phyloP scores from a whole-genome alignment of 2,329 filamentous ascomycete genomes.

The Trichophyton verrucosum region DNA sequence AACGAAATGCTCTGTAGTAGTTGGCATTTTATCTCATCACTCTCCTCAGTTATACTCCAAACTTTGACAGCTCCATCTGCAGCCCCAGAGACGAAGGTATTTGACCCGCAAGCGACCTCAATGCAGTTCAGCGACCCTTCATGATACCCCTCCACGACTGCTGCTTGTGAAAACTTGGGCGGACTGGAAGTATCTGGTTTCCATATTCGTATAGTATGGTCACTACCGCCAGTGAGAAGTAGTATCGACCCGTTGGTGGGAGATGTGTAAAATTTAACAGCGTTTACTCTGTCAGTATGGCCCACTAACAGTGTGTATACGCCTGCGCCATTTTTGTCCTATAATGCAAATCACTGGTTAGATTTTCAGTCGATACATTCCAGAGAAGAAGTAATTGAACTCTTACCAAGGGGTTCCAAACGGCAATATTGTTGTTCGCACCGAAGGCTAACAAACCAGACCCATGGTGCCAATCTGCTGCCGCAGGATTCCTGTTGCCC shows the following conservation, averaged over 20 bases:
- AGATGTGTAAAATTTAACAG: constrained; percentile 60
- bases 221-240: constrained; percentile 69
- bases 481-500: constrained; percentile 78
- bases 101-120: constrained; percentile 32
- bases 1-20: constrained; percentile 60
- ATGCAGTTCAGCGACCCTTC: constrained; percentile 60
- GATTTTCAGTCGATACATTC: neutral
- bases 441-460: constrained; percentile 72
- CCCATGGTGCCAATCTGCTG: constrained; percentile 71
- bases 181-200: constrained; percentile 19
- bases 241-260: constrained; percentile 39
- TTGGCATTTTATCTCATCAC: constrained; percentile 26
- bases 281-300: constrained; percentile 70
- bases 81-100: constrained; percentile 47
- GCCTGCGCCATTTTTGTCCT: constrained; percentile 42
- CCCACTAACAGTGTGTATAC: constrained; percentile 57
- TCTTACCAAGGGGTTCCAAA: constrained; percentile 72
- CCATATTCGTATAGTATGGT: constrained; percentile 62
- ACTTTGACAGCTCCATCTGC: constrained; percentile 51
- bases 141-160: constrained; percentile 50
- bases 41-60: constrained; percentile 49
- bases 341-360: constrained; percentile 4
- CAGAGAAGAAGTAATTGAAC: neutral
- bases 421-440: constrained; percentile 72
- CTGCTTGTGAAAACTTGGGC: constrained; percentile 30